Evolutionary conservation across 2,329 filamentous ascomycete genomes (phyloP).

Genomic region (Pseudovirgaria hyperparasitica): DNA sequence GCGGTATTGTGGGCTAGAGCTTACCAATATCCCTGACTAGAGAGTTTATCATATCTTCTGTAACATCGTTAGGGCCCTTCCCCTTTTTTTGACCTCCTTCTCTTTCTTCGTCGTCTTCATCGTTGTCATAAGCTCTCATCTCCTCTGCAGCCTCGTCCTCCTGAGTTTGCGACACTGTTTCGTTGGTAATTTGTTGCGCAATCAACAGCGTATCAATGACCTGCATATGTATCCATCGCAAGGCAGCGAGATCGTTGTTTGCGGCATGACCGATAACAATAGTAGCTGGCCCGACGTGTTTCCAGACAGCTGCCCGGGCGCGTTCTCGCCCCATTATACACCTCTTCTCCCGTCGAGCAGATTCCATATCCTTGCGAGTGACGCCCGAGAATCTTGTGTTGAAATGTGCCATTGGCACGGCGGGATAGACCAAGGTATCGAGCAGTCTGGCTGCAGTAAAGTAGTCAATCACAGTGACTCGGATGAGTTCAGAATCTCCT

Average conservation of each 20-base stretch:
- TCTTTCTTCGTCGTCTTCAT: too few relatives aligned
- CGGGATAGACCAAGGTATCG: constrained; percentile 38
- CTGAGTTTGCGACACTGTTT: not conserved
- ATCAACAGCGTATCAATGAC: constrained; percentile 34
- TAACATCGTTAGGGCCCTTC: too few relatives aligned
- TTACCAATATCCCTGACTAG: too few relatives aligned
- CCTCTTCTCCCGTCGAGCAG: constrained; percentile 16
- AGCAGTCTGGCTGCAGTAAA: constrained; percentile 37
- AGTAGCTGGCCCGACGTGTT: constrained; percentile 33
- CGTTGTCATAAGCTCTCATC: too few relatives aligned
- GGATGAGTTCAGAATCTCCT: constrained; percentile 39
- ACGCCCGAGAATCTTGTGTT: constrained; percentile 42
- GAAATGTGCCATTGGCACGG: constrained; percentile 33
- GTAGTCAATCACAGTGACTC: constrained; percentile 39
- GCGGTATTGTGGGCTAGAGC: too few relatives aligned
- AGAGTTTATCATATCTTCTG: too few relatives aligned
- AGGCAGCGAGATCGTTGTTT: constrained; percentile 28
- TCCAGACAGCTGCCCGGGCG: constrained; percentile 31
- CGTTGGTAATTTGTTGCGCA: too few relatives aligned
- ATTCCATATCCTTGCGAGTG: constrained; percentile 24
- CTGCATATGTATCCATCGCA: constrained; percentile 36
- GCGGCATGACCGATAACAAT: constrained; percentile 37
- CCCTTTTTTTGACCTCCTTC: too few relatives aligned
- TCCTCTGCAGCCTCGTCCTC: too few relatives aligned
- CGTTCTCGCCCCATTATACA: constrained; percentile 30